Evolutionary conservation across 106 monocot species (phyloP).

Genomic region (Amphibolis antarctica): DNA sequence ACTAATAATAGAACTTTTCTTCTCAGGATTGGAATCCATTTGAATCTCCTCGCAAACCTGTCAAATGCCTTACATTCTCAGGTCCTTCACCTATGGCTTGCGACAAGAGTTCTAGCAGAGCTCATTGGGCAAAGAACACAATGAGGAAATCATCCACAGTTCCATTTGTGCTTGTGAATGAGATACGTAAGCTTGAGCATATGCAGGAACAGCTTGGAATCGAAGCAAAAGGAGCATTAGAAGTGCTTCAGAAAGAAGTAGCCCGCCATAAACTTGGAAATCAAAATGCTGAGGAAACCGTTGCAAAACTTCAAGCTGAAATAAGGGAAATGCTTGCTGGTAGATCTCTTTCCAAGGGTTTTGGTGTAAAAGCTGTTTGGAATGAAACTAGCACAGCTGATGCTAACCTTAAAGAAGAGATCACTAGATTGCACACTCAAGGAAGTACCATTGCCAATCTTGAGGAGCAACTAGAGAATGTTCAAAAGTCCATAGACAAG

Average conservation of each 20-base stretch:
- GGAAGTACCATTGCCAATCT: conserved; percentile 71
- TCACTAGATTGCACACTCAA: conserved; percentile 74
- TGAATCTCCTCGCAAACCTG: conserved; percentile 40
- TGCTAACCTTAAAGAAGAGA: conserved; percentile 78
- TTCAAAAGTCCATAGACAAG: conserved; percentile 84
- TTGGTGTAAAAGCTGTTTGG: conserved; percentile 11
- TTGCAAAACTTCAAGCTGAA: conserved; percentile 85
- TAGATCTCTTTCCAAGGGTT: conserved; percentile 36
- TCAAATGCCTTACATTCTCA: conserved; percentile 69
- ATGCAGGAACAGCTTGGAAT: conserved; percentile 79
- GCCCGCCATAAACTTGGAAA: conserved; percentile 77
- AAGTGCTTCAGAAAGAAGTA: conserved; percentile 95
- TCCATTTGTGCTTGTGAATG: conserved; percentile 72
- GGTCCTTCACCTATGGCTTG: conserved; percentile 23
- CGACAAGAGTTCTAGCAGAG: conserved; percentile 11
- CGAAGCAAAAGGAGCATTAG: conserved; percentile 75
- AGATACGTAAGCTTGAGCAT: conserved; percentile 91
- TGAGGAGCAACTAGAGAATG: conserved; percentile 82
- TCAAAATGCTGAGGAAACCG: conserved; percentile 86
- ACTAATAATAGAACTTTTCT: too few relatives aligned
- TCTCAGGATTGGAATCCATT: conserved; percentile 47
- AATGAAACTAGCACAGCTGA: conserved; percentile 18
- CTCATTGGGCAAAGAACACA: conserved; percentile 26
- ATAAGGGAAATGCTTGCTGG: conserved; percentile 66
- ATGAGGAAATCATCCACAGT: conserved; percentile 81